These are phyloP conservation scores for Macrolepiota fuliginosa DNA, from an alignment of 768 basidiomycete genomes.

Conservation along the genomic window DNA sequence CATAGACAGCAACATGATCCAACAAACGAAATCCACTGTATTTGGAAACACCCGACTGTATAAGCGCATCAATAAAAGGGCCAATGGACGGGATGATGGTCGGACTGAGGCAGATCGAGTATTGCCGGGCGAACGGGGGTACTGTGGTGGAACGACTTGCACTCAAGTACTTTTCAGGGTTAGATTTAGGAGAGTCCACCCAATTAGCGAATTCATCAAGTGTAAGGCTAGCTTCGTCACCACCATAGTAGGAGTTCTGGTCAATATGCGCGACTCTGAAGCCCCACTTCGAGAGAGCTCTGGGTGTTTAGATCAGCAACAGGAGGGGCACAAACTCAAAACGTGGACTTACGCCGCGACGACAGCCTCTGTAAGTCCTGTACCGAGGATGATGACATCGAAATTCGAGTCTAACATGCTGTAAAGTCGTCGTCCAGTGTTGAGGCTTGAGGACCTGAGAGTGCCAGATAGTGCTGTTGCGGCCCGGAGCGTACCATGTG, in stretches of 20 bases:
- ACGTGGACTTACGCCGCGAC: slow-evolving; percentile 71
- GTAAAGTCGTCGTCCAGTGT: slow-evolving; percentile 1
- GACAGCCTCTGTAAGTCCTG: slow-evolving; percentile 85
- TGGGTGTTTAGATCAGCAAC: slow-evolving; percentile 29
- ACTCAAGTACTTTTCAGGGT: slow-evolving; percentile 34
- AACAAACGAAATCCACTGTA: slow-evolving; percentile 91
- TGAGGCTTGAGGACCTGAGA: background rate
- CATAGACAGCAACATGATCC: slow-evolving; percentile 63
- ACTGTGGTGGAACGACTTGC: slow-evolving; percentile 41
- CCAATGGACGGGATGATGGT: slow-evolving; percentile 79
- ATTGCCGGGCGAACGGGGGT: slow-evolving; percentile 66
- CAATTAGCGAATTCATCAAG: slow-evolving; percentile 77
- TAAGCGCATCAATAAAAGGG: slow-evolving; percentile 71
- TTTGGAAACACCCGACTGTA: slow-evolving; percentile 80
- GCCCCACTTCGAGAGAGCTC: slow-evolving; percentile 86
- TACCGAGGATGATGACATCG: slow-evolving; percentile 71
- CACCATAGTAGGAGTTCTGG: slow-evolving; percentile 81
- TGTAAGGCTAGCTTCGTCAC: slow-evolving; percentile 74
- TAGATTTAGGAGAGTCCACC: slow-evolving; percentile 40
- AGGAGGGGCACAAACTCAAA: slow-evolving; percentile 4
- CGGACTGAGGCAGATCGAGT: slow-evolving; percentile 84
- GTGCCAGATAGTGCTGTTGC: background rate
- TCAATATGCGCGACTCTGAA: slow-evolving; percentile 89
- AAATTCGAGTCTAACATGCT: slow-evolving; percentile 45
- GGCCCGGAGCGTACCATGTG: slow-evolving; percentile 16